phyloP scores from a whole-genome alignment of 2,329 filamentous ascomycete species.

The Trichoderma oligosporum region DNA sequence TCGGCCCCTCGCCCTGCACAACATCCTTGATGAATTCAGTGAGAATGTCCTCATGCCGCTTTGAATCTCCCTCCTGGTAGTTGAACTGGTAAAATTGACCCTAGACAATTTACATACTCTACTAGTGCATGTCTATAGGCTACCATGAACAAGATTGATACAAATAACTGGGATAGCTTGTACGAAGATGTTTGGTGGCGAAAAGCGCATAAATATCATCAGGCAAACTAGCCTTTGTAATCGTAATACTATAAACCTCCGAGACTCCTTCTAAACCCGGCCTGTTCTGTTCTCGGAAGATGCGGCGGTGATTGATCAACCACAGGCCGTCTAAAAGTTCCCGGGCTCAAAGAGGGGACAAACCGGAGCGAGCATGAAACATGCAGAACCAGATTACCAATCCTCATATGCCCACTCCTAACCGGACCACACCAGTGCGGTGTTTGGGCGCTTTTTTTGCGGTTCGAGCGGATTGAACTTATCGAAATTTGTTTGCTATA shows the following conservation, averaged over 20 bases:
- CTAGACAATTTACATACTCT: too few relatives aligned
- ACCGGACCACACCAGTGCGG: constrained; percentile 2
- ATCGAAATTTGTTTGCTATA: background rate
- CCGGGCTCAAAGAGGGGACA: constrained; percentile 3
- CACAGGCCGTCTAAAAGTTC: constrained; percentile 19
- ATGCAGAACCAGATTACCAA: constrained; percentile 17
- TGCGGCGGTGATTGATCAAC: constrained; percentile 15
- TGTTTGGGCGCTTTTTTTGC: background rate
- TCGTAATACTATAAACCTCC: too few relatives aligned
- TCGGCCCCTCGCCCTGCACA: background rate
- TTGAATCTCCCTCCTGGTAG: background rate
- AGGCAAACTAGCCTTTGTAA: too few relatives aligned
- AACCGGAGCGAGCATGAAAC: constrained; percentile 8
- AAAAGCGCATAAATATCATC: too few relatives aligned
- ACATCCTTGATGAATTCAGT: background rate
- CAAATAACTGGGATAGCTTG: too few relatives aligned
- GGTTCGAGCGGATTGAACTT: constrained; percentile 14
- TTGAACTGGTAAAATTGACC: too few relatives aligned
- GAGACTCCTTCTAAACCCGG: constrained; percentile 4
- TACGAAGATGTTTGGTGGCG: too few relatives aligned
- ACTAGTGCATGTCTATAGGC: too few relatives aligned
- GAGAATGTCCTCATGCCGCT: background rate
- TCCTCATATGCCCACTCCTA: background rate
- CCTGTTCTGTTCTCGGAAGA: constrained; percentile 11
- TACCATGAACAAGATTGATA: too few relatives aligned